A percentile compares a stretch with the other conserved stretches of the same genome.
These are phyloP conservation scores for Rhexocercosporidium sp. DNA, from an alignment of 2,329 filamentous ascomycete species.

Conservation along the genomic window DNA sequence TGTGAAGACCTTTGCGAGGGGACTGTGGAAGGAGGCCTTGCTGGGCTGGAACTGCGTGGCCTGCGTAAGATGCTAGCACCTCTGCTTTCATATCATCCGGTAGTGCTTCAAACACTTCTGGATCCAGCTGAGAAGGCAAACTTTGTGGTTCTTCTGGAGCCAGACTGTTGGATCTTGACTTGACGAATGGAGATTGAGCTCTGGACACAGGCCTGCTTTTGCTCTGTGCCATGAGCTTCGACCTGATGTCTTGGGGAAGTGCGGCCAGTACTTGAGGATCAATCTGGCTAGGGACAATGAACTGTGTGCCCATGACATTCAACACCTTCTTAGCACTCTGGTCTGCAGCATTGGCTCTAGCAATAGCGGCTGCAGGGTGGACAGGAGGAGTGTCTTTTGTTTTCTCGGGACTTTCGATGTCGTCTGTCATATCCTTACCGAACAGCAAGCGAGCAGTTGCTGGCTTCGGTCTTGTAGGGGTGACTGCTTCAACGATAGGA, in stretches of 20 bases:
- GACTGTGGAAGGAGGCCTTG: slow-evolving; percentile 49
- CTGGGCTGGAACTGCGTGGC: slow-evolving; percentile 38
- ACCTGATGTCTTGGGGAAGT: slow-evolving; percentile 81
- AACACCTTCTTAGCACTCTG: slow-evolving; percentile 67
- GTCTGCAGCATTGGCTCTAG: slow-evolving; percentile 52
- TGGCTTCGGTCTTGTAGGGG: slow-evolving; percentile 36
- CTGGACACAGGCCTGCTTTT: slow-evolving; percentile 34
- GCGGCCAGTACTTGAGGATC: slow-evolving; percentile 84
- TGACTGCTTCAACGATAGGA: slow-evolving; percentile 35
- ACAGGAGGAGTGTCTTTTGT: slow-evolving; percentile 46
- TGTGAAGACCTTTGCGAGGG: slow-evolving; percentile 59
- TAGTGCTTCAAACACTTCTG: slow-evolving; percentile 80
- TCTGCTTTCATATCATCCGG: slow-evolving; percentile 88
- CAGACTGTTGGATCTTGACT: slow-evolving; percentile 39
- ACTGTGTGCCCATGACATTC: slow-evolving; percentile 87
- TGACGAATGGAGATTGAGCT: slow-evolving; percentile 40
- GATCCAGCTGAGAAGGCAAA: slow-evolving; percentile 80
- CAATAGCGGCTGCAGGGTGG: slow-evolving; percentile 60
- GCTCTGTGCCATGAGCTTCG: slow-evolving; percentile 69
- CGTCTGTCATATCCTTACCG: slow-evolving; percentile 57
- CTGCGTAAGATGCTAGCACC: slow-evolving; percentile 72
- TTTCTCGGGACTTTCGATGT: slow-evolving; percentile 59
- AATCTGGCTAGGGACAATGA: slow-evolving; percentile 83
- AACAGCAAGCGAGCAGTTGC: slow-evolving; percentile 14
- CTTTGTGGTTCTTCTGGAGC: slow-evolving; percentile 13